Base-by-base conservation (phyloP, 2,329 filamentous ascomycete species). In the Fusarium scirpi region DNA sequence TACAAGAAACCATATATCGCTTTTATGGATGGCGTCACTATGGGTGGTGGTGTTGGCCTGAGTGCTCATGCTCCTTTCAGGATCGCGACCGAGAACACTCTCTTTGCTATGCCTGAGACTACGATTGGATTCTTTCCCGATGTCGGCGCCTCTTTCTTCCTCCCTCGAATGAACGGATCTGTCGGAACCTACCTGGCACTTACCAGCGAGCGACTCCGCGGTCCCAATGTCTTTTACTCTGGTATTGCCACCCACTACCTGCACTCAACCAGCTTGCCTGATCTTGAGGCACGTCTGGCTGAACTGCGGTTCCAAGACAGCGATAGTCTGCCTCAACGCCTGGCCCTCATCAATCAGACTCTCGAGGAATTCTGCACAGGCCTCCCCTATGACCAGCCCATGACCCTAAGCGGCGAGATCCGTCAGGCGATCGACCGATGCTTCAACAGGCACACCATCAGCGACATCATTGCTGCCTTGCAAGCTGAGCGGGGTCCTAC, bases 111-210 rank as follows among this genome's bases (percentile, higher is more conserved):
- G 96, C 96, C 96, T 30, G 96, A 99, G 84, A 99, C 96, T 6
- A 97, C 90, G 11, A 99, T 99, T 77, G 96, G 96, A 41, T 98
- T 98, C 86, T 99, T 99, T 86, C 96, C 97, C 9, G 97, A 99
- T 77, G 96, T 99, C 51, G 96, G 96, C 66, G 97, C 92, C 32
- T 97, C 93, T 13, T 99, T 98, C 85, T 98, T 98, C 86, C 85
- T 99, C 57, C 93, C 96, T 18, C 88, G 94, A 69, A 90, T 99
- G 85, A 90, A 97, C 75, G 96, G 96, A 52, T 85, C 90, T 63
- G 82, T 97, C 59, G 96, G 96, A 61, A 97, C 93, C 22, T 99
- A 98, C 81, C 90, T 99, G 45, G 96, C 94, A 22, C 85, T 99
- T 69, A 99, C 96, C 10, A 96, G 94, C 77, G 92, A 95, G 77